phyloP scores from a whole-genome alignment of 495 filamentous ascomycete species.

The Penicillium flavigenum region DNA sequence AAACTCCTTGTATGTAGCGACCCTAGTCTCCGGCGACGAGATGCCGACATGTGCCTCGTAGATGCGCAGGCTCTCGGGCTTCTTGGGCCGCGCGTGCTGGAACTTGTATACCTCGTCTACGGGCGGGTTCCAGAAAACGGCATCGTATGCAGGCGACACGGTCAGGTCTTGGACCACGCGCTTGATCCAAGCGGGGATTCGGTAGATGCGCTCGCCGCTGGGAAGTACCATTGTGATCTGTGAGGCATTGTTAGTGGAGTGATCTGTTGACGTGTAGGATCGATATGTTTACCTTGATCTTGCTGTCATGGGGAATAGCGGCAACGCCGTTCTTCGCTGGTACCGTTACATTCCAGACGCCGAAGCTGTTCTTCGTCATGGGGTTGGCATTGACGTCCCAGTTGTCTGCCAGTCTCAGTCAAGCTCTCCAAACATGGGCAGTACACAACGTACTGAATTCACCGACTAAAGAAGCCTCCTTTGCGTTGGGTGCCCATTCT shows the following conservation, averaged over 20 bases:
- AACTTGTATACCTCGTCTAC: constrained; percentile 70
- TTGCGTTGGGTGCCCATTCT: constrained; percentile 94
- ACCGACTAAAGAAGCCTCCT: constrained; percentile 81
- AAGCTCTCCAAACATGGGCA: constrained; percentile 13
- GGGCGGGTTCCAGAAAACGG: constrained; percentile 95
- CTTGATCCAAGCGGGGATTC: constrained; percentile 94
- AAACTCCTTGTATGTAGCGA: constrained; percentile 96
- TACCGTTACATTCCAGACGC: constrained; percentile 82
- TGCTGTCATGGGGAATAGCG: constrained; percentile 87
- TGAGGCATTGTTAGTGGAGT: not conserved
- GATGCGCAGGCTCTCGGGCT: constrained; percentile 81
- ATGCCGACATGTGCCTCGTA: constrained; percentile 99
- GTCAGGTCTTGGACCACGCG: constrained; percentile 89
- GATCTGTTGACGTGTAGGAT: not conserved
- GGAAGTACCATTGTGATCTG: constrained; percentile 85
- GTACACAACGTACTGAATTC: constrained; percentile 75
- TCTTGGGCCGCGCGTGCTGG: constrained; percentile 78
- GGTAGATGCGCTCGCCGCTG: constrained; percentile 75
- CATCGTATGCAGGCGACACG: constrained; percentile 89
- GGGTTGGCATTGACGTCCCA: constrained; percentile 81
- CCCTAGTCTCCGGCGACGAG: constrained; percentile 82
- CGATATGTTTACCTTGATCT: constrained; percentile 70
- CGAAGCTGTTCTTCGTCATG: constrained; percentile 82
- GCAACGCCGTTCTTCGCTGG: constrained; percentile 71
- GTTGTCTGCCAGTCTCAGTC: constrained; percentile 63